Percentiles rank a stretch among this genome's conserved stretches.
phyloP scores from a whole-genome alignment of 306 rosid species.

The Prosopis cineraria region DNA sequence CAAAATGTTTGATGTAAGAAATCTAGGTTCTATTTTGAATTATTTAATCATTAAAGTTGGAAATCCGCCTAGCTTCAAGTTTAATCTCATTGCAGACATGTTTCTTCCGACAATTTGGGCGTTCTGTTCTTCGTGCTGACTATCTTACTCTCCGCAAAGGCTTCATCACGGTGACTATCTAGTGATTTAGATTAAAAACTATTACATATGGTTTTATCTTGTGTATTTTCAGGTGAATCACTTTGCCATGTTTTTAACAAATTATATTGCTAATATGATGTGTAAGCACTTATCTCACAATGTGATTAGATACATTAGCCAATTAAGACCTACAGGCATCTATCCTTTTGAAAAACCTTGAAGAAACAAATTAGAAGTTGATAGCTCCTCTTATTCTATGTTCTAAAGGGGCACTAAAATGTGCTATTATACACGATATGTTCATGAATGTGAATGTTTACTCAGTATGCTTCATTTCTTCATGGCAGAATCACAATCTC shows the following conservation, averaged over 20 bases:
- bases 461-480: conserved; percentile 37
- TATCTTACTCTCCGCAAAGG: conserved; percentile 93
- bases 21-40: conserved; percentile 32
- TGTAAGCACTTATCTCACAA: conserved; percentile 9
- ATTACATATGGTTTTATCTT: conserved; percentile 10
- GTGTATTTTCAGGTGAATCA: not conserved
- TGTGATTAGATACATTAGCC: conserved; percentile 15
- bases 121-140: conserved; percentile 82
- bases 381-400: not conserved
- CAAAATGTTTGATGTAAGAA: conserved; percentile 15
- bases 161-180: conserved; percentile 68
- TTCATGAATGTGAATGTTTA: conserved; percentile 16
- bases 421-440: not conserved
- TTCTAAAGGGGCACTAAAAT: conserved; percentile 8
- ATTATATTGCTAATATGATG: conserved; percentile 4
- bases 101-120: conserved; percentile 91
- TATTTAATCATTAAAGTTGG: not conserved
- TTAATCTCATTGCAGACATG: conserved; percentile 64
- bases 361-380: not conserved
- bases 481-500: conserved; percentile 87
- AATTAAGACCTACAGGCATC: not conserved
- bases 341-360: not conserved
- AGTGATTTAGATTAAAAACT: conserved; percentile 26
- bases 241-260: conserved; percentile 4
- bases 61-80: conserved; percentile 30